A percentile compares a stretch with the other conserved stretches of the same genome.
These are phyloP conservation scores for Salicornia ramosissima DNA, from an alignment of 148 eudicot species.

Conservation along the genomic window DNA sequence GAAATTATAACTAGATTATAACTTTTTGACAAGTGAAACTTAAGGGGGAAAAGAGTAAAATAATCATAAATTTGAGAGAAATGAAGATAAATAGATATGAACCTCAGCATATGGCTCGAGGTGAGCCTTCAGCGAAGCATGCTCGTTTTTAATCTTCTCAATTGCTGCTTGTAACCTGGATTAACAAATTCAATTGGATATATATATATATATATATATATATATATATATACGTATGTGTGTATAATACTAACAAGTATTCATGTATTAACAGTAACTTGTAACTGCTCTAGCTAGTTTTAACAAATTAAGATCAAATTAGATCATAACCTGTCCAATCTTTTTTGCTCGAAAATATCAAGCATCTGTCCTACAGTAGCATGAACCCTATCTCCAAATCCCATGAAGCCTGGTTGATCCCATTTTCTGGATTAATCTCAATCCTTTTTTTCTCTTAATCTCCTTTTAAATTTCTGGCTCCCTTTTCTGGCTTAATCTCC, in stretches of 20 bases:
- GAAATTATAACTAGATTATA: too few relatives aligned
- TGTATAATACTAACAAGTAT: too few relatives aligned
- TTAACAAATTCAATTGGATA: background rate
- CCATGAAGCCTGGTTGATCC: constrained; percentile 6
- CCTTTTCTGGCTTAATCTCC: too few relatives aligned
- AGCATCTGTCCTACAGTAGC: constrained; percentile 4
- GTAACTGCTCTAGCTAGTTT: background rate
- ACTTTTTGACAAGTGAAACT: too few relatives aligned
- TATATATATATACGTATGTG: too few relatives aligned
- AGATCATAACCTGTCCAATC: background rate
- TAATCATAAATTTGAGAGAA: background rate
- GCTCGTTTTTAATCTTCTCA: constrained; percentile 5
- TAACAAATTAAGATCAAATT: background rate
- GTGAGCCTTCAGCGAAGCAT: constrained; percentile 2
- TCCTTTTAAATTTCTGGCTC: too few relatives aligned
- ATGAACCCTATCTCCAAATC: too few relatives aligned
- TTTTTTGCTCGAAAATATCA: background rate
- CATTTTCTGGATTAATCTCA: background rate
- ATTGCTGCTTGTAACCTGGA: constrained; percentile 16
- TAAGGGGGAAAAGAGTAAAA: background rate
- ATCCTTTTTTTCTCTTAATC: too few relatives aligned
- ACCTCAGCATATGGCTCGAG: constrained; percentile 24
- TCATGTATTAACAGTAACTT: background rate
- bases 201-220: too few relatives aligned
- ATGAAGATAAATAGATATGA: background rate